Conservation (phyloP, 2,329 filamentous ascomycete species). For the Hymenoscyphus occultus region DNA sequence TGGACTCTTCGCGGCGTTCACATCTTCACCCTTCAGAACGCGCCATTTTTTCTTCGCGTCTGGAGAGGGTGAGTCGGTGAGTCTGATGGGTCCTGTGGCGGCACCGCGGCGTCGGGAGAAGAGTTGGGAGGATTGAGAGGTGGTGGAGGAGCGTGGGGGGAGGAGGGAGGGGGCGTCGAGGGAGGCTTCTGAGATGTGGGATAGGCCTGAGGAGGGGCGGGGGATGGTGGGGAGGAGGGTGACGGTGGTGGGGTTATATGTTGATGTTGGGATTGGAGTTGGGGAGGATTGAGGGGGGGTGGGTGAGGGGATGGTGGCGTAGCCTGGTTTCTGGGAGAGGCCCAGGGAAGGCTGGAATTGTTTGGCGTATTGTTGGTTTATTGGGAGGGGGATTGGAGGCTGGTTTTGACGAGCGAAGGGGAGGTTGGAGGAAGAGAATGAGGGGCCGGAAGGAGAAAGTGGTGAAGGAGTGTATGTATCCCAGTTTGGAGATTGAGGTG, state of each 20-base stretch:
- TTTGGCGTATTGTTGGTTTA: background rate
- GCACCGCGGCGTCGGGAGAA: conserved; percentile 2
- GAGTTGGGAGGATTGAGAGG: conserved; percentile 5
- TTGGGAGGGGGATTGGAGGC: background rate
- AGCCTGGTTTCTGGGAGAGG: background rate
- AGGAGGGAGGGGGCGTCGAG: conserved; percentile 1
- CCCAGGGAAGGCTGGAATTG: background rate
- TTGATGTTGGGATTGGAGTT: background rate
- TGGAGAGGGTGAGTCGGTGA: conserved; percentile 45
- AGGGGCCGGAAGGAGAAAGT: conserved; percentile 7
- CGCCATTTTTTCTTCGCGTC: conserved; percentile 29
- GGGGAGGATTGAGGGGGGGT: conserved; percentile 3
- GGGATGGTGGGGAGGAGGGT: background rate
- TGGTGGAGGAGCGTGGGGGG: conserved; percentile 9
- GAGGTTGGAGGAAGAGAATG: conserved; percentile 9
- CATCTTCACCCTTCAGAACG: conserved; percentile 28
- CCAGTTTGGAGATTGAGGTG: conserved; percentile 10
- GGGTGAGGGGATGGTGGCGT: background rate
- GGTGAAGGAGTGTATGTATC: conserved; percentile 12
- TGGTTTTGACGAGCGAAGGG: conserved; percentile 4
- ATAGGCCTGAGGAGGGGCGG: conserved; percentile 6
- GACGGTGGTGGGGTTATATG: background rate
- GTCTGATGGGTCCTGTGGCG: conserved; percentile 37
- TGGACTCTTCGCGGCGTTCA: conserved; percentile 27
- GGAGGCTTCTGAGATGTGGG: conserved; percentile 8